Conservation (phyloP, 306 rosid genomes). For the Geum urbanum region DNA sequence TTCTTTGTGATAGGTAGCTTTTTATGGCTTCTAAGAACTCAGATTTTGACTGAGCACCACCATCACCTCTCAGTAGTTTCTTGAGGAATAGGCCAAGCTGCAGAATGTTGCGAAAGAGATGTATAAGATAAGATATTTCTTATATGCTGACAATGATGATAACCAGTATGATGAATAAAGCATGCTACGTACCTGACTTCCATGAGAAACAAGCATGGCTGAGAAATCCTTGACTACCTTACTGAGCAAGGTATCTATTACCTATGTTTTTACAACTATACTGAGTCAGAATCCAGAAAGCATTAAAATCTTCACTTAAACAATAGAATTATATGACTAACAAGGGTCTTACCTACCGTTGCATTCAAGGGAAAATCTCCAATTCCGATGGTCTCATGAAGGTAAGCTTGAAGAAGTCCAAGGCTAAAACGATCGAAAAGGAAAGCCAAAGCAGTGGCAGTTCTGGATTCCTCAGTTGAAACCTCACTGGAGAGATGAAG, state of each 20-base stretch:
- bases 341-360: constrained; percentile 91
- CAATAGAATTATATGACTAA: background rate
- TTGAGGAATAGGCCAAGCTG: constrained; percentile 82
- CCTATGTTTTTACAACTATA: constrained; percentile 40
- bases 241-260: constrained; percentile 66
- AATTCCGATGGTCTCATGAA: constrained; percentile 54
- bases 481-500: constrained; percentile 64
- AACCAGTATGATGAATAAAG: background rate
- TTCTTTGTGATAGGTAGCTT: constrained; percentile 60
- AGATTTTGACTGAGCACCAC: constrained; percentile 46
- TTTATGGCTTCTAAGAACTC: constrained; percentile 66
- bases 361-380: constrained; percentile 79
- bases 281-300: constrained; percentile 27
- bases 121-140: background rate
- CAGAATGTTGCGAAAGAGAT: constrained; percentile 17
- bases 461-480: constrained; percentile 62
- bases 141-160: background rate
- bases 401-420: constrained; percentile 74
- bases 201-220: constrained; percentile 81
- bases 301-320: background rate
- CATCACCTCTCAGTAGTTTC: constrained; percentile 62
- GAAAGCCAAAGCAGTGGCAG: constrained; percentile 62
- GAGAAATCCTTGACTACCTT: constrained; percentile 84
- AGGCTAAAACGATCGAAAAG: constrained; percentile 85
- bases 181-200: constrained; percentile 62